Base-by-base conservation (phyloP, 306 rosid species). In the Ammopiptanthus mongolicus region DNA sequence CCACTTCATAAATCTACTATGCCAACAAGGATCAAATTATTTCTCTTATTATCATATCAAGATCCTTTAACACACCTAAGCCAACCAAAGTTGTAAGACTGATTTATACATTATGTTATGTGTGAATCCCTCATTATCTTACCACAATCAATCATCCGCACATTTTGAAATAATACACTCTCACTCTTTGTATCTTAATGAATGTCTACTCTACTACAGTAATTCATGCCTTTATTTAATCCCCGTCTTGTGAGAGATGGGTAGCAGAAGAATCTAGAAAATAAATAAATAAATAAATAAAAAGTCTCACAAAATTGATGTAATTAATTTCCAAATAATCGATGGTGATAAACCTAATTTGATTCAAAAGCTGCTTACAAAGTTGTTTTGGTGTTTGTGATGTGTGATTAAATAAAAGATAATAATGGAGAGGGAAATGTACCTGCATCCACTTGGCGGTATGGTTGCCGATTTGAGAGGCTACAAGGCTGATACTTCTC, bases 371-470 rank as follows among this genome's bases (percentile, higher is more conserved):
- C n/a, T n/a, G n/a, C n/a, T n/a, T n/a, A n/a, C n/a, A n/a, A n/a
- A n/a, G n/a, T 25, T 19, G 15, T 11, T 0, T 44, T 3, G 52
- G 18, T 3, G 34, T 53, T 25, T 8, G 7, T 21, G 57, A 25
- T 10, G 3, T 25, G 28, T 25, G 3, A 25, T 25, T 25, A 25
- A 25, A 25, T 1, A 25, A 25, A 25, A 25, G 28, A 0, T 25
- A 3, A 25, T n/a, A n/a, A n/a, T n/a, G n/a, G n/a, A n/a, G 47
- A 58, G n/a, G 2, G 0, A 5, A 0, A 2, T 11, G 65, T 74
- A 88, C 97, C 96, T 91, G 97, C 97, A 91, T 89, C 97, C 96
- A 91, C 51, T 91, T 89, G 80, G 93, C 84, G 15, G 97, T 91
- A 85, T 91, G 96, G 41, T 82, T 53, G 81, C 95, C 8, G 85